Evolutionary conservation across 1,284 basidiomycete species (phyloP).

Genomic region (Microbotryomycetes sp.): DNA sequence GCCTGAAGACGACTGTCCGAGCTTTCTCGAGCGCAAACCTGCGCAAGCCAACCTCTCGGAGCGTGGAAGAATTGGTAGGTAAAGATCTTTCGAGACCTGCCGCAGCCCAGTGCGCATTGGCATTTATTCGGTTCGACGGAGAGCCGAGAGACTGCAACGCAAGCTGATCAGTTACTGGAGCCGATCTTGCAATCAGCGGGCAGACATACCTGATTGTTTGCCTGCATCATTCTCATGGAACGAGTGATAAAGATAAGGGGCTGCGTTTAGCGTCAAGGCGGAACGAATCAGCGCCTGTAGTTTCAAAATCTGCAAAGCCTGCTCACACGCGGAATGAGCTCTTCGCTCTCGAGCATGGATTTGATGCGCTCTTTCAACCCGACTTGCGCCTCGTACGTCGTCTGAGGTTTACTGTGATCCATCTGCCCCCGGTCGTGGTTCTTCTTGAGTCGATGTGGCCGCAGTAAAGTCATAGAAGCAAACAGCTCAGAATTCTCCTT

Average conservation of each 20-base stretch:
- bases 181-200: too few species aligned
- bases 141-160: constrained; percentile 54
- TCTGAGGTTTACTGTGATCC: constrained; percentile 34
- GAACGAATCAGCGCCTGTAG: background rate
- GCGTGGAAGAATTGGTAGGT: constrained; percentile 50
- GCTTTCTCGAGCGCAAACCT: constrained; percentile 41
- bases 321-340: constrained; percentile 44
- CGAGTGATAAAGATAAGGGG: constrained; percentile 73
- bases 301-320: background rate
- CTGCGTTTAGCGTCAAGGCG: constrained; percentile 49
- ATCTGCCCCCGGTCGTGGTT: background rate
- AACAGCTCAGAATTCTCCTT: constrained; percentile 58
- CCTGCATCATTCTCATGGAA: constrained; percentile 63
- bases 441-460: constrained; percentile 33
- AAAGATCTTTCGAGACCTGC: constrained; percentile 42
- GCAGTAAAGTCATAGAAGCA: constrained; percentile 35
- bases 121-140: constrained; percentile 77
- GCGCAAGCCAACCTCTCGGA: constrained; percentile 38
- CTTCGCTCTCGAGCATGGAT: constrained; percentile 47
- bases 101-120: constrained; percentile 49
- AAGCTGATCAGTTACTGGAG: too few species aligned
- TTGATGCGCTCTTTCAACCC: constrained; percentile 46
- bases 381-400: constrained; percentile 44
- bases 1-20: constrained; percentile 42
- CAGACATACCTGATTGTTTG: constrained; percentile 48